These are phyloP conservation scores for Scytalidium lignicola DNA, from an alignment of 2,329 filamentous ascomycete genomes.

Conservation along the genomic window DNA sequence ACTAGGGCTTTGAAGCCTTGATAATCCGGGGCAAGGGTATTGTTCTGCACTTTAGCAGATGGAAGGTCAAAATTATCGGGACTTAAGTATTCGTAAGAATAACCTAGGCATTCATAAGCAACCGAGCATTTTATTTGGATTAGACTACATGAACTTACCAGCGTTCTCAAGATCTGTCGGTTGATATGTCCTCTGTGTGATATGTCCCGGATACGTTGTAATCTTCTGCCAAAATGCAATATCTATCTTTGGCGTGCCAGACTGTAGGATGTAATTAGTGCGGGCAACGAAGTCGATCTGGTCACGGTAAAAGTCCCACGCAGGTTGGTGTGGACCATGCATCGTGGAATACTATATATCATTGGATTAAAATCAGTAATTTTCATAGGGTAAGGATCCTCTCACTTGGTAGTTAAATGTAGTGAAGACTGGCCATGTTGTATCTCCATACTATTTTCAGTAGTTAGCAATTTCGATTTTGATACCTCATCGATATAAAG, in stretches of 20 bases:
- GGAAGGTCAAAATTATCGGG: constrained; percentile 38
- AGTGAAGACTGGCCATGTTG: constrained; percentile 43
- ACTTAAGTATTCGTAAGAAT: constrained; percentile 33
- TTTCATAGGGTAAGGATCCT: too few species aligned
- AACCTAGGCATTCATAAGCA: constrained; percentile 6
- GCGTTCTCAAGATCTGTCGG: not conserved
- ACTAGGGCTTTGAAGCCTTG: constrained; percentile 40
- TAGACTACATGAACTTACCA: not conserved
- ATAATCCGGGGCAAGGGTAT: constrained; percentile 31
- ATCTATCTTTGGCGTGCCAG: constrained; percentile 34
- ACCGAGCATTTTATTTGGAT: not conserved
- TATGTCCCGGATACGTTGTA: too few species aligned
- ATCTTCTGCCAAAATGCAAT: constrained; percentile 30
- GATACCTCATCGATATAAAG: too few species aligned
- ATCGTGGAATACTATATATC: constrained; percentile 25
- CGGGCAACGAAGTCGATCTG: constrained; percentile 32
- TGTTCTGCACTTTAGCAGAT: constrained; percentile 30
- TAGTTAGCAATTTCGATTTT: too few species aligned
- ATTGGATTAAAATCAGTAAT: too few species aligned
- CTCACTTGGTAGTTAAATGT: constrained; percentile 35
- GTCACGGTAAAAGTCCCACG: constrained; percentile 32
- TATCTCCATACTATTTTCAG: constrained; percentile 31
- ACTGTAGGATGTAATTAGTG: constrained; percentile 32
- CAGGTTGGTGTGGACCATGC: constrained; percentile 33
- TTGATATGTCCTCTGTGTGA: constrained; percentile 8